Evolutionary conservation across 2,329 filamentous ascomycete genomes (phyloP).

Genomic region (Epichloe amarillans): DNA sequence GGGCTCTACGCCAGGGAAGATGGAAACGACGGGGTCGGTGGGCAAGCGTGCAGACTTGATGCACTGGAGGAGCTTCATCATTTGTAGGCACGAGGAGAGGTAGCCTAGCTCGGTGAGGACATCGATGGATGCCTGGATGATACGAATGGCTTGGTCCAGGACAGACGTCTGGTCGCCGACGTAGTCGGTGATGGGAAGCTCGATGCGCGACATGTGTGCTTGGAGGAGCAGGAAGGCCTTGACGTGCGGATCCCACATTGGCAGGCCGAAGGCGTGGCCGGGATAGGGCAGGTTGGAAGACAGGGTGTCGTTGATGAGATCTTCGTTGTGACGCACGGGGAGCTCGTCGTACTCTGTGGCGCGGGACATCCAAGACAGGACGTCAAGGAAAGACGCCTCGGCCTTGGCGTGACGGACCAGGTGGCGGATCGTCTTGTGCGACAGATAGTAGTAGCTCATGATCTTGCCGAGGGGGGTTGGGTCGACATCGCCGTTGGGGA

Average conservation of each 20-base stretch:
- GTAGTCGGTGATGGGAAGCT: slow-evolving; percentile 91
- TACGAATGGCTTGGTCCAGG: slow-evolving; percentile 90
- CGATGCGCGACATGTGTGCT: slow-evolving; percentile 85
- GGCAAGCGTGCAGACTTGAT: slow-evolving; percentile 93
- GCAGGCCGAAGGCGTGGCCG: slow-evolving; percentile 51
- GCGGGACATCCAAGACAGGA: slow-evolving; percentile 80
- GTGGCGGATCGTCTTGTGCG: slow-evolving; percentile 84
- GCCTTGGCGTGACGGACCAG: slow-evolving; percentile 65
- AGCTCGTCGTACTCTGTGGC: slow-evolving; percentile 96
- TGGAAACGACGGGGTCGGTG: slow-evolving; percentile 61
- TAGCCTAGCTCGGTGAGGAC: slow-evolving; percentile 83
- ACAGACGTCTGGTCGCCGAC: slow-evolving; percentile 86
- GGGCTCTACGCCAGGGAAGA: slow-evolving; percentile 59
- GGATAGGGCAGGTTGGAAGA: slow-evolving; percentile 63
- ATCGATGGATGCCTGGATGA: slow-evolving; percentile 90
- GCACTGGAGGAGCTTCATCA: slow-evolving; percentile 78
- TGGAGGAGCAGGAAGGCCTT: slow-evolving; percentile 91
- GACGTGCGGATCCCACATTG: slow-evolving; percentile 97
- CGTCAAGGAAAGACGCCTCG: slow-evolving; percentile 65
- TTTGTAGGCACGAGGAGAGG: slow-evolving; percentile 61
- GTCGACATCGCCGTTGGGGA: slow-evolving; percentile 79
- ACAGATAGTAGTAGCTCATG: slow-evolving; percentile 98
- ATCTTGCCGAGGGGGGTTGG: slow-evolving; percentile 90
- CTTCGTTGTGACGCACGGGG: slow-evolving; percentile 94
- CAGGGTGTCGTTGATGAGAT: slow-evolving; percentile 87